These are phyloP conservation scores for Fusarium robinianum DNA, from an alignment of 2,329 filamentous ascomycete species.

Conservation along the genomic window DNA sequence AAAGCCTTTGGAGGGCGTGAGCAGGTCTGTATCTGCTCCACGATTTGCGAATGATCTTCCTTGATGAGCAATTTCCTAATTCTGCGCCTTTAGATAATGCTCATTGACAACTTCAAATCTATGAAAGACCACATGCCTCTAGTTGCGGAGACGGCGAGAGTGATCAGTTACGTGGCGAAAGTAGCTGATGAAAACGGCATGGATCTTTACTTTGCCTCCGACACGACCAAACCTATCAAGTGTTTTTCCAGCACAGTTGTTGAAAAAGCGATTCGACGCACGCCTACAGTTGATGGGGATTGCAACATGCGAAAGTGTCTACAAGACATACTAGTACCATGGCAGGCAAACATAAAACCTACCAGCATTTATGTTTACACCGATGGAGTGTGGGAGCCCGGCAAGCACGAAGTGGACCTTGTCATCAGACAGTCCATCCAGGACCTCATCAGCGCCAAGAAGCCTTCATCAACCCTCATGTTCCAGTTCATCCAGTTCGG, in stretches of 20 bases:
- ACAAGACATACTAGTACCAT: background rate
- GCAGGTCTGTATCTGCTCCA: conserved; percentile 2
- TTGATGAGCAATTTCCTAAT: background rate
- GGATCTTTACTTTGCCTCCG: conserved; percentile 4
- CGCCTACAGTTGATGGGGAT: background rate
- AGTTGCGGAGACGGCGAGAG: background rate
- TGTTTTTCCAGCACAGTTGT: background rate
- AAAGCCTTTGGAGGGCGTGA: background rate
- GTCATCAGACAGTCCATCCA: background rate
- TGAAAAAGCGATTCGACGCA: background rate
- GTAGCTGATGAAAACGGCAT: background rate
- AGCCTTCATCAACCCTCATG: conserved; percentile 1
- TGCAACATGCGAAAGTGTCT: conserved; percentile 5
- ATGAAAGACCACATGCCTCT: background rate
- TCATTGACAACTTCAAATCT: conserved; percentile 8
- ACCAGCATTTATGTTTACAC: conserved; percentile 13
- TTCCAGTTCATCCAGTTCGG: conserved; percentile 18
- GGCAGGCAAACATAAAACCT: background rate
- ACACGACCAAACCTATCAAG: background rate
- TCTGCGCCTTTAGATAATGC: background rate
- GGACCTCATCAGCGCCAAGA: background rate
- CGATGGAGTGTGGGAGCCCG: conserved; percentile 6
- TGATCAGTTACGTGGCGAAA: conserved; percentile 8
- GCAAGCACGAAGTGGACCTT: background rate
- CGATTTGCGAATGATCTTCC: too few relatives aligned